Base-by-base conservation (phyloP, 257 asterid species). In the Solanum chiquidenum region DNA sequence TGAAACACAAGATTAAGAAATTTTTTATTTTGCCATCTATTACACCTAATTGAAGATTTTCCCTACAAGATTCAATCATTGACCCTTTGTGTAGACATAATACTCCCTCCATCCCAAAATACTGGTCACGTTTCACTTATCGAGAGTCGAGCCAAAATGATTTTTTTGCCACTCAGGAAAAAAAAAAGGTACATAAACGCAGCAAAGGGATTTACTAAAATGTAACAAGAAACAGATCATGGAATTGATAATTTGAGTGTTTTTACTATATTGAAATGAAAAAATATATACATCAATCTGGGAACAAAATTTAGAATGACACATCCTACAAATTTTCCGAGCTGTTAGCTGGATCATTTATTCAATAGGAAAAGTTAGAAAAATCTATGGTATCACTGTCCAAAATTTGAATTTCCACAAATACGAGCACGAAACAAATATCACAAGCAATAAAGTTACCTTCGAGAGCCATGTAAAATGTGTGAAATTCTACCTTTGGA, bases 401-500 rank as follows among this genome's bases (percentile, higher is more conserved):
- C 86, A 82, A 82, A 49, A 20, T 82, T 80, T 82, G 86, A 82
- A 82, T 82, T 82, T 49, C 86, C 86, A 82, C 86, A 31, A 49
- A 12, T 49, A 20, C 7, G 31, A 29, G 44, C 27, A 46, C 12
- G 27, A 80, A 46, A 80, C 40, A 46, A 46, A 46, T 46, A 46
- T 44, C 68, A 44, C 27, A 25, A 44, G 9, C 64, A 25, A 20
- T 77, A 42, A n/a, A 25, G n/a, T 25, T 64, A 80, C 69, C 69
- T 82, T 82, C 86, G 20, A 11, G 44, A 82, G 86, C 86, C 86
- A 52, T 10, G 86, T 49, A 82, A 82, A 31, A 18, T 49, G 44
- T 82, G 69, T 20, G 71, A 82, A 82, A 82, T 82, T 82, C 46
- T 31, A 29, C 14, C 71, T 31, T 82, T 49, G 86, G 86, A 82